Evolutionary conservation across 352 stramenopile species (phyloP), one percentile per base, ranked within the genome.

Genomic region (Phytophthora colocasiae): DNA sequence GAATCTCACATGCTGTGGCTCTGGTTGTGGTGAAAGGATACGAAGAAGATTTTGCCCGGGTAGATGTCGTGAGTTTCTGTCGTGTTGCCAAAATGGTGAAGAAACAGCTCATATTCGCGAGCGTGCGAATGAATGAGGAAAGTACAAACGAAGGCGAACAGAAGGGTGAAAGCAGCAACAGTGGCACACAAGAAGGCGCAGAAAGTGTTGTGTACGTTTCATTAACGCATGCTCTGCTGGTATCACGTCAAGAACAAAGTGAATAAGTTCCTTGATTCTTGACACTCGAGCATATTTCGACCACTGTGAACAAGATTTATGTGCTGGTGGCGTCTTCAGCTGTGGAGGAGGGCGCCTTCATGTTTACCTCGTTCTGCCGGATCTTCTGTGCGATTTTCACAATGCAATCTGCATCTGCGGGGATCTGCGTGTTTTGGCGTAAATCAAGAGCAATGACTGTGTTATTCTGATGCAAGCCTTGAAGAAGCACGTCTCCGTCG

Each of bases 61-160:
- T 90, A 2, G 76, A 91, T 41, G 54, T 91, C 38, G 82, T 82
- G 31, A 87, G 79, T 41, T 83, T 87, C 48, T 86, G 82, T 40
- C 85, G 85, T 43, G 64, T 93, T 29, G 79, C 79, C 14, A 90
- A 85, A 64, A 91, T 91, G 85, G 81, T 93, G 44, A 89, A 86
- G 59, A 93, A 93, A 47, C 47, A 80, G 29, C 58, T 91, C 17
- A 29, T 88, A 12, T 77, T 90, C 12, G 84, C 79, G 9, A 87
- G 71, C 54, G 73, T 77, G 52, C 63, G 49, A 53, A 41, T 44
- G 27, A 46, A 40, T 14, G 24, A 12, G 4, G 34, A 48, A 29
- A 19, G 1, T 2, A 31, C 59, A 12, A 36, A n/a, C 12, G 29
- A 10, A 22, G 34, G 5, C n/a, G 45, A 48, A 15, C 17, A 62